Evolutionary conservation across 176 grass and related monocot genomes (phyloP).

Genomic region (Oropetium thomaeum): DNA sequence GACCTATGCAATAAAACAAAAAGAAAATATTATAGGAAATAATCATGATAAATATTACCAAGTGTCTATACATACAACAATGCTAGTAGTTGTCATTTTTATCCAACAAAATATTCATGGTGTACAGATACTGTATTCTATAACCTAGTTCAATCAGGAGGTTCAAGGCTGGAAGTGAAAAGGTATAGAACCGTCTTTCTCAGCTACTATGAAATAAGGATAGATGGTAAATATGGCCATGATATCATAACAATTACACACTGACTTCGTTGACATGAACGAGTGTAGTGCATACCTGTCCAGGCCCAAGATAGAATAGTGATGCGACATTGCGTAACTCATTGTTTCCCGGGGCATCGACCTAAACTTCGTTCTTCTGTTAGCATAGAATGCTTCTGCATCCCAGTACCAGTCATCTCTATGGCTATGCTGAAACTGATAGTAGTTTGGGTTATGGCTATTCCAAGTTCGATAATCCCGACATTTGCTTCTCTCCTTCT

Average conservation of each 20-base stretch:
- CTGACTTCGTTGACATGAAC: neutral
- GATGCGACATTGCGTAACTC: conserved; percentile 49
- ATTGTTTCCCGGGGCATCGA: conserved; percentile 34
- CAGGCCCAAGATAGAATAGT: conserved; percentile 78
- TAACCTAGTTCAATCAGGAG: neutral
- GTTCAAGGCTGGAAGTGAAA: neutral
- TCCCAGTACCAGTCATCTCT: conserved; percentile 70
- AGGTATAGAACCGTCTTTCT: neutral
- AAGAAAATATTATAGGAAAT: neutral
- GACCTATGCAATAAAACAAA: conserved; percentile 36
- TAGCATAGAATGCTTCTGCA: conserved; percentile 45
- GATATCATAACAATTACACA: neutral
- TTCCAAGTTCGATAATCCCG: conserved; percentile 49
- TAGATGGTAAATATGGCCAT: neutral
- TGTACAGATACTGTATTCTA: neutral
- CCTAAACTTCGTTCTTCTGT: conserved; percentile 60
- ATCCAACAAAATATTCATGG: neutral
- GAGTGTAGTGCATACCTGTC: conserved; percentile 43
- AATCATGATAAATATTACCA: conserved; percentile 10
- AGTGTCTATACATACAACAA: neutral
- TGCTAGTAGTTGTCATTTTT: neutral
- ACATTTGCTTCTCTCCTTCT: conserved; percentile 68
- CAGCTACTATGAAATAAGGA: neutral
- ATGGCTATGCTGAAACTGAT: conserved; percentile 64
- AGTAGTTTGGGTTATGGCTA: conserved; percentile 34